A percentile compares a stretch with the other conserved stretches of the same genome.
Conservation (phyloP, 2,329 filamentous ascomycete species). For the Colletotrichum somersetense region DNA sequence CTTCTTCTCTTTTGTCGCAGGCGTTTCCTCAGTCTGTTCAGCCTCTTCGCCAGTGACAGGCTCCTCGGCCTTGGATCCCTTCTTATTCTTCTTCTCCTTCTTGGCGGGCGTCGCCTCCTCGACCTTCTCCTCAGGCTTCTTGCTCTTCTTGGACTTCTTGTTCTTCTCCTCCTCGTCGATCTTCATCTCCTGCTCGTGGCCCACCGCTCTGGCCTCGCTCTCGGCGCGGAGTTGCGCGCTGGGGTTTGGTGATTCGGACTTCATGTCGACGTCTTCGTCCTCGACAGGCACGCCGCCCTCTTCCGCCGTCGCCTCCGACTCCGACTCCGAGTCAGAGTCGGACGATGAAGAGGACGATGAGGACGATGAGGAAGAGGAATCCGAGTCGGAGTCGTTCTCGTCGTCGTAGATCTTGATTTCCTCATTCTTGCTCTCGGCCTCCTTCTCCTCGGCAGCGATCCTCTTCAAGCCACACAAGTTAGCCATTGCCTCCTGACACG, state of each 20-base stretch:
- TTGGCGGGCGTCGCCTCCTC: constrained; percentile 23
- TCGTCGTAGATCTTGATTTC: constrained; percentile 41
- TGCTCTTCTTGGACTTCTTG: constrained; percentile 36
- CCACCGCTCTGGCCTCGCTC: constrained; percentile 34
- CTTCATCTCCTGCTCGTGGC: constrained; percentile 48
- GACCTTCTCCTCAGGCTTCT: constrained; percentile 36
- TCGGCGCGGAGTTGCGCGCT: constrained; percentile 40
- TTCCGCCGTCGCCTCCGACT: constrained; percentile 42
- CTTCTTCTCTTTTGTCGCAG: constrained; percentile 44
- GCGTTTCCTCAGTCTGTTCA: constrained; percentile 42
- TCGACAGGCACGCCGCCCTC: constrained; percentile 45
- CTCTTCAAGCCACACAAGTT: constrained; percentile 41
- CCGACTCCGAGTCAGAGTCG: constrained; percentile 17
- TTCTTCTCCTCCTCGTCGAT: constrained; percentile 44
- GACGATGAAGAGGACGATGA: constrained; percentile 17
- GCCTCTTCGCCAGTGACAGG: constrained; percentile 30
- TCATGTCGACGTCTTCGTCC: constrained; percentile 46
- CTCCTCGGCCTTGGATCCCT: constrained; percentile 48
- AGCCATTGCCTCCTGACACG: neutral
- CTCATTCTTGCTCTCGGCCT: constrained; percentile 29
- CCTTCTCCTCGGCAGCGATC: constrained; percentile 45
- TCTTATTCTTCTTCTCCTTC: constrained; percentile 45
- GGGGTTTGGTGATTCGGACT: constrained; percentile 39
- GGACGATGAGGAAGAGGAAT: constrained; percentile 43
- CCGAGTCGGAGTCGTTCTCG: constrained; percentile 41